These are phyloP conservation scores for Solanum sitiens DNA, from an alignment of 257 asterid species.

Conservation along the genomic window DNA sequence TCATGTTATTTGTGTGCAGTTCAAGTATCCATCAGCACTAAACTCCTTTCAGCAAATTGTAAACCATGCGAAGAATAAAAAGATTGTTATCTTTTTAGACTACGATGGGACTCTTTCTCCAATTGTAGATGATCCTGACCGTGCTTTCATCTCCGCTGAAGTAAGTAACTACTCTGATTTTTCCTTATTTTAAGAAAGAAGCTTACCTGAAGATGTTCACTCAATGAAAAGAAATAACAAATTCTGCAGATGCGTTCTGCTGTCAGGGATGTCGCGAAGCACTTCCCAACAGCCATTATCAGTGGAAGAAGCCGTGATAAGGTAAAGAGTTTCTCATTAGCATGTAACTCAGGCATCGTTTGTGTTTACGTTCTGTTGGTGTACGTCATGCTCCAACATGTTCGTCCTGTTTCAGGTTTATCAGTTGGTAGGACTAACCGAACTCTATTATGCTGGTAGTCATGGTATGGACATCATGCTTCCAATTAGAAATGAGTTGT, in stretches of 20 bases:
- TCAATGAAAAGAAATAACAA: background rate
- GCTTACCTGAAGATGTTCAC: background rate
- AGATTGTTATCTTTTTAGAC: slow-evolving; percentile 11
- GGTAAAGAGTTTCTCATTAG: background rate
- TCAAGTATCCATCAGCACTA: background rate
- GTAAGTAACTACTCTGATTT: slow-evolving; percentile 1
- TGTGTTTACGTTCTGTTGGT: background rate
- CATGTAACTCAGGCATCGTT: background rate
- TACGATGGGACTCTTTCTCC: slow-evolving; percentile 17
- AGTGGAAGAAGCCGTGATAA: slow-evolving; percentile 19
- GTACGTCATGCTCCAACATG: no score
- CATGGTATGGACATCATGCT: slow-evolving; percentile 20
- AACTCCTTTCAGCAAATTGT: slow-evolving; percentile 5
- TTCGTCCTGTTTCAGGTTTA: slow-evolving; percentile 4
- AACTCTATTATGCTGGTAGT: slow-evolving; percentile 17
- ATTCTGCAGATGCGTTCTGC: slow-evolving; percentile 12
- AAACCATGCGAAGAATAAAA: background rate
- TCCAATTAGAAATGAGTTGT: background rate
- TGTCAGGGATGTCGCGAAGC: slow-evolving; percentile 7
- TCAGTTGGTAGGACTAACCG: slow-evolving; percentile 10
- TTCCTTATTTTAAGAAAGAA: background rate
- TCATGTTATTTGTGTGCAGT: background rate
- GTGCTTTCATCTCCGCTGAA: slow-evolving; percentile 12
- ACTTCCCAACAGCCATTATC: slow-evolving; percentile 12
- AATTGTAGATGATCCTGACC: slow-evolving; percentile 15